Base-by-base conservation (phyloP, 192 early-diverging fungal genomes). In the Entophlyctis helioformis region DNA sequence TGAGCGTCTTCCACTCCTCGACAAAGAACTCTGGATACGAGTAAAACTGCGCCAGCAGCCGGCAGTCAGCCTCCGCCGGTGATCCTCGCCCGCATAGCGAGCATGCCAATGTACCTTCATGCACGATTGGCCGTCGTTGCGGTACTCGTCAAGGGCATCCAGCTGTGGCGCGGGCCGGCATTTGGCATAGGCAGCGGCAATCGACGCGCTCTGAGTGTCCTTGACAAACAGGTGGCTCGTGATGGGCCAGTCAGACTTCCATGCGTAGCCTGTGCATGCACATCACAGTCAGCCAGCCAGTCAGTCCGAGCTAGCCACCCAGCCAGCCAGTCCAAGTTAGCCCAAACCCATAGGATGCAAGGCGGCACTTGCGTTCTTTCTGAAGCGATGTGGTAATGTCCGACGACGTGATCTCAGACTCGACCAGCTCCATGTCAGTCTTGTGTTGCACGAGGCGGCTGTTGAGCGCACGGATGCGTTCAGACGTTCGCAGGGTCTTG, bases 21-120 rank as follows among this genome's bases (percentile, higher is more conserved):
- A 54, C 50, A 48, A 73, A 73, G 48, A 60, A 65, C 36, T 66
- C 56, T 11, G 69, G 72, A 41, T 73, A 61, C 21, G 72, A 66
- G 48, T 56, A 69, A 4, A 66, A 40, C 53, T 72, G 35, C 11
- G 20, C 10, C 3, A 0, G 5, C 32, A 24, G 21, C 21, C 38
- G 22, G 19, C 33, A 39, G 23, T 15, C 13, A n/a, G 2, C 3
- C 39, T 9, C 5, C 44, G 16, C 24, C 13, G 3, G 2, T 10
- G 26, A 6, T 13, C 16, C 32, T 16, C 32, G 3, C 7, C 3
- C 22, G 8, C 22, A 8, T 3, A 7, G 35, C 6, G 3, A 8
- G 5, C 23, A 5, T 42, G 27, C 10, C 35, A 31, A 24, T 21
- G 26, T 36, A 66, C 64, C 39, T 60, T 47, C 51, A 59, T 57